Evolutionary conservation across 2,329 filamentous ascomycete species (phyloP), one percentile per base, ranked within the genome.

Genomic region (Phyllosticta paracitricarpa): DNA sequence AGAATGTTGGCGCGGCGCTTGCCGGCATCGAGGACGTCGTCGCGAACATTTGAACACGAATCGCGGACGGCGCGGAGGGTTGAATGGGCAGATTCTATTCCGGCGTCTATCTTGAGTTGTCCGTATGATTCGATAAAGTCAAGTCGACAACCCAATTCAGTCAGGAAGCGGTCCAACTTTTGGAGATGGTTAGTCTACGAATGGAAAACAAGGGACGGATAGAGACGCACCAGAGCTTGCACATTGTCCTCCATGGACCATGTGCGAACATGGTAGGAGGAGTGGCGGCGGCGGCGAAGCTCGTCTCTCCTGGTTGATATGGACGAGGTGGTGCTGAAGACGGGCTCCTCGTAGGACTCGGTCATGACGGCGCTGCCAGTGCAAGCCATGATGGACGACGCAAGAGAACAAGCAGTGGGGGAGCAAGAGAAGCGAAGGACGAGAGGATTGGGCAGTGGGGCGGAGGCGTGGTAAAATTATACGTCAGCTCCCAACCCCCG

Each of bases 91-190:
- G 89, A 85, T 53, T 89, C 87, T 61, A 97, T 86, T 69, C 90
- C 89, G 54, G 88, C 82, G 73, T 99, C 94, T 67, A 95, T 82
- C 64, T 88, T 88, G 63, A 91, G 77, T 70, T 95, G 90, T 65
- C 89, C 87, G 70, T 96, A 96, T 65, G 84, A 86, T 75, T 99
- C 94, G 55, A 97, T 82, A 73, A 91, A 89, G 69, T 95, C 91
- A 55, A 99, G 80, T 59, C 93, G 85, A 66, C 88, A 83, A 75
- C 95, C 92, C 53, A 99, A 81, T 72, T 97, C 91, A 51, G 87
- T 82, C 61, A 99, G 81, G 73, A 95, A 94, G 57, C 88, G 77
- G 70, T 94, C 90, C 57, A 94, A 83, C 84, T 88, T 64, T 61
- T n/a, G n/a, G 26, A 24, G 7, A 10, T 1, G 22, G 63, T 74